Conservation (phyloP, 352 stramenopile genomes). For the Poterioochromonas sp. region DNA sequence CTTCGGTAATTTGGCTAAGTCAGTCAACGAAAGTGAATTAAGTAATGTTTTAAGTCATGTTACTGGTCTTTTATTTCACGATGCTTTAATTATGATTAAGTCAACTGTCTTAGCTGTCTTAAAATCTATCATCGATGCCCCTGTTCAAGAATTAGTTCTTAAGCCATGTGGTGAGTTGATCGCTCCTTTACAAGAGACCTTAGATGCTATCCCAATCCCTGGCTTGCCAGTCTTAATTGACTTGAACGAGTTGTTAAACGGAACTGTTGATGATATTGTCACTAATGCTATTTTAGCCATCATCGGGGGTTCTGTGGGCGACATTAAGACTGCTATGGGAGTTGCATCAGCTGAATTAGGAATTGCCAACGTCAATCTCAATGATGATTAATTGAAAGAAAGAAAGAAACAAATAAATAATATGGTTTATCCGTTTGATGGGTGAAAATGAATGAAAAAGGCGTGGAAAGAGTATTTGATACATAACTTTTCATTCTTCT, state of each 20-base stretch:
- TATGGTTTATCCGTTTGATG: no score
- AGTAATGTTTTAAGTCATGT: not conserved
- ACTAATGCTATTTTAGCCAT: not conserved
- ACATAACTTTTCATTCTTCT: no score
- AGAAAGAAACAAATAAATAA: no score
- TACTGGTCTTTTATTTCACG: not conserved
- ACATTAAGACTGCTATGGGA: not conserved
- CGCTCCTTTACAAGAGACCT: not conserved
- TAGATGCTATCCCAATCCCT: conserved; percentile 23
- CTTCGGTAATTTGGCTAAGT: not conserved
- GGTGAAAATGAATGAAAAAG: no score
- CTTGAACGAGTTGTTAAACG: not conserved
- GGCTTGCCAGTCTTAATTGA: not conserved
- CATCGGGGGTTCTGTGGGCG: not conserved
- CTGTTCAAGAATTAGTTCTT: not conserved
- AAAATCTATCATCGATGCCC: not conserved
- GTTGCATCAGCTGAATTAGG: not conserved
- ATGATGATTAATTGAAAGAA: no score
- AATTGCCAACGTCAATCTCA: not conserved
- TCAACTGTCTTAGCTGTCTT: not conserved
- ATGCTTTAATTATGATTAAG: not conserved
- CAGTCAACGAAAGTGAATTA: not conserved
- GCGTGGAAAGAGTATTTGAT: no score
- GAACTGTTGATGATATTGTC: not conserved
- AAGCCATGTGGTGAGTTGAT: not conserved